Evolutionary conservation across 1,139 yeast species (phyloP), one percentile per base, ranked within the genome.

Genomic region (Diutina ranongensis): DNA sequence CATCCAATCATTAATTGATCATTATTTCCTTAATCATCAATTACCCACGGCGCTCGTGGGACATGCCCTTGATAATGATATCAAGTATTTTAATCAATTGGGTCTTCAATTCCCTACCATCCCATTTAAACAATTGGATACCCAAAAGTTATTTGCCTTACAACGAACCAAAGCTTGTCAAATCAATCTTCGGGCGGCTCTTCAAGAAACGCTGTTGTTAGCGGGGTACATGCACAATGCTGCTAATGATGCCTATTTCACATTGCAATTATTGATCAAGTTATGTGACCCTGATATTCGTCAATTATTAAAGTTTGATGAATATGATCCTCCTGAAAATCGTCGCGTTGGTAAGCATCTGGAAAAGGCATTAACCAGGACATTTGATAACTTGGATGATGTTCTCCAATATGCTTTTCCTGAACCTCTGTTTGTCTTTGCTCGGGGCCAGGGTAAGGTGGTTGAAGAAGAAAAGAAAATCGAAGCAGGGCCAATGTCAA

Each of bases 191-290:
- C 31, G 33, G n/a, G 33, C 25, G 4, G 42, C 42, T 3, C 20
- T 38, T 15, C 32, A 25, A 18, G 42, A 38, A 1, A 22, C 32
- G 3, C 31, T n/a, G 13, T n/a, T 38, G 19, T 8, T 38, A 21
- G 42, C 31, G 5, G 42, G 42, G 4, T 25, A 68, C 50, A 61
- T 83, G 45, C 94, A 84, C 57, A 85, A 85, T 57, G 94, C 88
- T 2, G 89, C 84, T n/a, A 85, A 85, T 56, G 95, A 85, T 58
- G 80, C 92, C 2, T 80, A 80, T 55, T 81, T 73, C 53, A 83
- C 94, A 0, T 59, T 83, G 45, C 51, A 74, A 25, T 61, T 79
- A 33, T 71, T 78, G 20, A 53, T 80, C 56, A 67, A 69, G 46
- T 56, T 80, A 47, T 63, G 76, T 35, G 86, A 81, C 55, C 83